Conservation (phyloP, 2,329 filamentous ascomycete species). For the Plenodomus tracheiphilus region DNA sequence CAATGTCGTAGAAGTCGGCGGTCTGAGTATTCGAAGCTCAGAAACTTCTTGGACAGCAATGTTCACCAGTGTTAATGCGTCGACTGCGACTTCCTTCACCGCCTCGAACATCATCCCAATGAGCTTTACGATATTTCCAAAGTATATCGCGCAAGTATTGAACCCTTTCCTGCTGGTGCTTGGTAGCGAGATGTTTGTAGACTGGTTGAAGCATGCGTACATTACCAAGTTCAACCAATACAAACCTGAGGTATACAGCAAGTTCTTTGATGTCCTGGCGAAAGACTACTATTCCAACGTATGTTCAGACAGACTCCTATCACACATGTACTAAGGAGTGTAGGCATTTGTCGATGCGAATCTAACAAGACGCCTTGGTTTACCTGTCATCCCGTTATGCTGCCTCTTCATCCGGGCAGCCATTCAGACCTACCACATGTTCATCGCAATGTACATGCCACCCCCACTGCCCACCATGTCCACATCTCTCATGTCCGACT, state of each 20-base stretch:
- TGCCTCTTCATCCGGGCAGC: constrained; percentile 95
- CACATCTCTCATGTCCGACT: constrained; percentile 66
- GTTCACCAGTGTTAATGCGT: constrained; percentile 51
- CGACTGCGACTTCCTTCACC: constrained; percentile 57
- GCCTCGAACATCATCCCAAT: constrained; percentile 79
- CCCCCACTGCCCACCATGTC: constrained; percentile 70
- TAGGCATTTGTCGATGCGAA: constrained; percentile 89
- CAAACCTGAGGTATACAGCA: constrained; percentile 83
- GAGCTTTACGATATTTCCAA: constrained; percentile 87
- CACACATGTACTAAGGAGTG: constrained; percentile 7
- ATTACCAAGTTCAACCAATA: constrained; percentile 99
- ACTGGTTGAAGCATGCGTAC: constrained; percentile 96
- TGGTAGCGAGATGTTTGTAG: constrained; percentile 94
- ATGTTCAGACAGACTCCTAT: constrained; percentile 32
- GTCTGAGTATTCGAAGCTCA: constrained; percentile 61
- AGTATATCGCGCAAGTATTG: constrained; percentile 84
- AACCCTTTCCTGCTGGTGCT: constrained; percentile 93
- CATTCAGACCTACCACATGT: constrained; percentile 98
- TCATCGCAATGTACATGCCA: constrained; percentile 83
- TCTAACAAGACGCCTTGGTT: constrained; percentile 82
- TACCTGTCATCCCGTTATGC: constrained; percentile 89
- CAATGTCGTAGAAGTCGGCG: constrained; percentile 94
- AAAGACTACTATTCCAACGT: constrained; percentile 98
- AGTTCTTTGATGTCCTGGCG: constrained; percentile 89
- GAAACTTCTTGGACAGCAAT: constrained; percentile 34